Percentiles rank a stretch among this genome's conserved stretches.
These are phyloP conservation scores for Saccharomycopsis amapae DNA, from an alignment of 805 yeast species.

Conservation along the genomic window DNA sequence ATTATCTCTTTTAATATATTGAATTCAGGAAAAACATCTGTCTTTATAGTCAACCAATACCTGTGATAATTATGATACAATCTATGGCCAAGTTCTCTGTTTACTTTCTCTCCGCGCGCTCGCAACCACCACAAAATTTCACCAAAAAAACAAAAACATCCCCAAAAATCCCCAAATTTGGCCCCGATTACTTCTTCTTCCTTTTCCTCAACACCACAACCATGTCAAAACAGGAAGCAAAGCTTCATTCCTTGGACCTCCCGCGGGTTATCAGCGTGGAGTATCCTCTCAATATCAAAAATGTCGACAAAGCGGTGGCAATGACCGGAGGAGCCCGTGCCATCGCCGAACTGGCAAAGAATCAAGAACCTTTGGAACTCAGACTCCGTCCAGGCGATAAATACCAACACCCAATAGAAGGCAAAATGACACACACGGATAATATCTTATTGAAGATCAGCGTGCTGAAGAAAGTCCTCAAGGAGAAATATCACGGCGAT, in stretches of 20 bases:
- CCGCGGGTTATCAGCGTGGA: slow-evolving; percentile 74
- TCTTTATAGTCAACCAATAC: too few relatives aligned
- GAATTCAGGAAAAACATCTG: too few relatives aligned
- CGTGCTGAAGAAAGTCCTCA: slow-evolving; percentile 22
- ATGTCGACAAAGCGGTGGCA: slow-evolving; percentile 53
- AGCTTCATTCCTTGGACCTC: slow-evolving; percentile 35
- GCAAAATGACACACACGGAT: slow-evolving; percentile 20
- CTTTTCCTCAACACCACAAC: too few relatives aligned
- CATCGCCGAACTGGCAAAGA: slow-evolving; percentile 37
- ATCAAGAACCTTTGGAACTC: slow-evolving; percentile 26
- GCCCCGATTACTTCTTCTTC: too few relatives aligned
- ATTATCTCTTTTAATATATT: too few relatives aligned
- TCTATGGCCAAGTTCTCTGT: too few relatives aligned
- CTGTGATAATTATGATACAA: too few relatives aligned
- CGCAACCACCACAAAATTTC: too few relatives aligned
- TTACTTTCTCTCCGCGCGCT: too few relatives aligned
- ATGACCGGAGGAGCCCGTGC: slow-evolving; percentile 60
- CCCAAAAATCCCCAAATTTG: too few relatives aligned
- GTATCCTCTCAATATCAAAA: slow-evolving; percentile 63
- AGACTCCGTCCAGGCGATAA: slow-evolving; percentile 30
- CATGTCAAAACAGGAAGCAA: too few relatives aligned
- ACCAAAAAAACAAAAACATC: too few relatives aligned
- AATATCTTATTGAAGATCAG: slow-evolving; percentile 28
- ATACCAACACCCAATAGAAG: slow-evolving; percentile 27
- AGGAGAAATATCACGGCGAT: slow-evolving; percentile 17